Evolutionary conservation across 2,329 filamentous ascomycete genomes (phyloP).

Genomic region (Aspergillus brasiliensis): DNA sequence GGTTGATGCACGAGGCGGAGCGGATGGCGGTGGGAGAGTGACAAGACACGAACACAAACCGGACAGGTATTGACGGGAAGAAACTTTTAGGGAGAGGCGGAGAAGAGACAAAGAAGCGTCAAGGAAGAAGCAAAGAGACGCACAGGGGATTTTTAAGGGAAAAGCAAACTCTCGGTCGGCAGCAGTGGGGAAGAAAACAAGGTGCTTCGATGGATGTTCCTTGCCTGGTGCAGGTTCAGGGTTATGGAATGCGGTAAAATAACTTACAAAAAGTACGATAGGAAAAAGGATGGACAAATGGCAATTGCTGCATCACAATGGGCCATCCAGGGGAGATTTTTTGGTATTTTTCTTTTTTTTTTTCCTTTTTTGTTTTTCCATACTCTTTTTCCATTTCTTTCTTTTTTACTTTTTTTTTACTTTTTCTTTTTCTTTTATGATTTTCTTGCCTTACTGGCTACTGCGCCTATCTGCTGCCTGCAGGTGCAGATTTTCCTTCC

Average conservation of each 20-base stretch:
- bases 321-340: neutral
- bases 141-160: neutral
- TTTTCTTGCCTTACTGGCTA: neutral
- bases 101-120: neutral
- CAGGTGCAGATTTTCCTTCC: neutral
- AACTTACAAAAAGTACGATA: too few species aligned
- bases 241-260: neutral
- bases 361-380: too few species aligned
- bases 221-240: neutral
- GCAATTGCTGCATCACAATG: neutral
- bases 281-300: too few species aligned
- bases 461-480: neutral
- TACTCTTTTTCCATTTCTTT: too few species aligned
- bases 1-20: neutral
- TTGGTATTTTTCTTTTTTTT: neutral
- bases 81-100: neutral
- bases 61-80: neutral
- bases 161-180: neutral
- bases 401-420: too few species aligned
- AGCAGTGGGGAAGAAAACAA: neutral
- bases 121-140: neutral
- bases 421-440: neutral
- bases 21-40: neutral
- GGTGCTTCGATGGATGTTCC: conserved; percentile 7
- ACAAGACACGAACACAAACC: neutral